Percentiles rank a stretch among this genome's conserved stretches.
These are phyloP conservation scores for Eimeria zaria DNA, from an alignment of 169 alveolate species.

Conservation along the genomic window DNA sequence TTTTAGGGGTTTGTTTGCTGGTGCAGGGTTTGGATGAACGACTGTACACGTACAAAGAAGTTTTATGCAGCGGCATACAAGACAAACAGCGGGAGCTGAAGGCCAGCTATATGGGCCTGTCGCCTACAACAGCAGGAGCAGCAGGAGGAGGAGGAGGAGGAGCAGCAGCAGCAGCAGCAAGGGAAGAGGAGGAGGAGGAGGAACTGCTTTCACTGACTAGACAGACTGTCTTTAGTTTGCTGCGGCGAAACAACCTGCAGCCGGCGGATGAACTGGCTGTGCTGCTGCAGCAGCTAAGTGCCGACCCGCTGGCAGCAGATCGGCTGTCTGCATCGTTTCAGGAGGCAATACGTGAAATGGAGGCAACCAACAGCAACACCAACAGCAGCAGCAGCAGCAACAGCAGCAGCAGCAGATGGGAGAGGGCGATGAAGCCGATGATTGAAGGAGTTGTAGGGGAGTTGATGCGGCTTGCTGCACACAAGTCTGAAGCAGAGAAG, in stretches of 20 bases:
- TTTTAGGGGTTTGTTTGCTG: neutral
- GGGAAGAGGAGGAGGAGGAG: neutral
- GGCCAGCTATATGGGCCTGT: slow-evolving; percentile 24
- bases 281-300: neutral
- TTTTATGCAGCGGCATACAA: slow-evolving; percentile 68
- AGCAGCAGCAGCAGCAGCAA: neutral
- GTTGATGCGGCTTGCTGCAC: slow-evolving; percentile 19
- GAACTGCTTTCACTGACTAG: neutral
- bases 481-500: slow-evolving; percentile 26
- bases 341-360: neutral
- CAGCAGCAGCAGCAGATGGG: slow-evolving; percentile 54
- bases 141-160: neutral
- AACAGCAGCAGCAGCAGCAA: neutral
- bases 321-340: slow-evolving; percentile 10
- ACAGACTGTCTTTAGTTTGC: neutral
- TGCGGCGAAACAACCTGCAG: neutral
- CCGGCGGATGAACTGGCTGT: slow-evolving; percentile 52
- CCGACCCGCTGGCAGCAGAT: slow-evolving; percentile 33
- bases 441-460: slow-evolving; percentile 30
- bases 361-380: neutral
- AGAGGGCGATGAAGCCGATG: neutral
- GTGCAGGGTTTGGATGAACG: slow-evolving; percentile 40
- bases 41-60: slow-evolving; percentile 46
- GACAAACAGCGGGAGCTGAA: slow-evolving; percentile 54
- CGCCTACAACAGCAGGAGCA: slow-evolving; percentile 13